Base-by-base conservation (phyloP, 2,329 filamentous ascomycete species). In the Teratosphaeria zuluensis region DNA sequence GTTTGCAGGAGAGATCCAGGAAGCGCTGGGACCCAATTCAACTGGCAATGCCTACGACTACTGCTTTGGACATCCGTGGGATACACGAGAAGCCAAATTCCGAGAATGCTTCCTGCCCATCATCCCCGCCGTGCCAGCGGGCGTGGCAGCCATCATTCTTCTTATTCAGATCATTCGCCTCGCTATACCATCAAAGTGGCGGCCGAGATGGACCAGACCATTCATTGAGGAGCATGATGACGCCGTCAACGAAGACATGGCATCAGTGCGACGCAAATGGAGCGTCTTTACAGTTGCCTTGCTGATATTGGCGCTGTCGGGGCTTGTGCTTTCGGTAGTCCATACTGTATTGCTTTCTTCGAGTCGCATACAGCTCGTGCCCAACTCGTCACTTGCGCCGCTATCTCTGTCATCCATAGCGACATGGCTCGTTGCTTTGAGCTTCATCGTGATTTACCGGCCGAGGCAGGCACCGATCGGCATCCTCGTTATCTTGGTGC, bases 161-260 rank as follows among this genome's bases (percentile, higher is more conserved):
- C 54, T 76, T n/a, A 63, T 63, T 7, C 73, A 76, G 59, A 63
- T 68, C 4, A 42, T 76, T 3, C 62, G 68, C 31, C 55, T 74
- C 3, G 60, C 73, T 2, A 60, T 66, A n/a, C 57, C 62, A 4
- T 21, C 42, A 9, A 48, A 38, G 24, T 72, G 70, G 65, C 71
- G 74, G 51, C 78, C 82, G 35, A 69, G 64, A 70, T 84, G 82
- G 81, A 76, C 75, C 21, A 73, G 66, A 54, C 73, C 79, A 3
- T 84, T 85, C 60, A 70, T 84, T 19, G 65, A 74, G 19, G 80
- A 82, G 32, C 56, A 59, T 30, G 33, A 59, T n/a, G 59, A 65
- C 54, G 58, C 58, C 53, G 33, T 60, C 8, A 63, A 68, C 35
- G 53, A 59, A 19, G 66, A 73, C 53, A 62, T 70, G 54, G 71